Evolutionary conservation across 1,139 yeast species (phyloP), one percentile per base, ranked within the genome.

Genomic region (Suhomyces maxii): DNA sequence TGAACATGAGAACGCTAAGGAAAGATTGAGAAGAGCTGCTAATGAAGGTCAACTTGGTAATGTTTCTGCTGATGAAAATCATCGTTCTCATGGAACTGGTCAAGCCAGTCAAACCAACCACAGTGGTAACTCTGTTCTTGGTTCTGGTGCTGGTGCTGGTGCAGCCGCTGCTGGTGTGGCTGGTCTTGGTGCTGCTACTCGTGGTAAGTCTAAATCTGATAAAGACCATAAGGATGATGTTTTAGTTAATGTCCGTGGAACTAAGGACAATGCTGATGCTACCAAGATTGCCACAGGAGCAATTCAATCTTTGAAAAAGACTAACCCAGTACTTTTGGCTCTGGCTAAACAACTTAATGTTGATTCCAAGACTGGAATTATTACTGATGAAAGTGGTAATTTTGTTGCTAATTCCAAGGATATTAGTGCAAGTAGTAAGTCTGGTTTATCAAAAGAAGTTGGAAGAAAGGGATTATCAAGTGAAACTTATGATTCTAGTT

Each of bases 161-260:
- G 51, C 52, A 8, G 50, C 48, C 14, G 47, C 42, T 14, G 47
- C 52, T 40, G 23, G 23, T 18, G 4, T 18, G 6, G 46, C 53
- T 39, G 49, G 47, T 37, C 51, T 40, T 45, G 49, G 49, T 41
- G 56, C 50, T 11, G 26, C 36, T 25, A 25, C 28, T 26, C 31
- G 31, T 23, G 13, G 32, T 14, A 8, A 25, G 10, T 11, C 25
- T 1, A 37, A 40, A 18, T 13, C 35, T 26, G 33, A 26, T 10
- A 37, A 33, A n/a, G 26, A 25, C 3, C 39, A 30, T 8, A 37
- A 26, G 26, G 59, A 58, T 25, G 57, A 60, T 12, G 56, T 60
- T 39, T 37, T 47, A 39, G 70, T 65, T 6, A 61, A 64, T 33
- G 68, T 70, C 18, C 61, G 60, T 50, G 73, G 73, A n/a, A 63